A percentile compares a stretch with the other conserved stretches of the same genome.
Conservation (phyloP, 306 rosid genomes). For the Lathyrus oleraceus region DNA sequence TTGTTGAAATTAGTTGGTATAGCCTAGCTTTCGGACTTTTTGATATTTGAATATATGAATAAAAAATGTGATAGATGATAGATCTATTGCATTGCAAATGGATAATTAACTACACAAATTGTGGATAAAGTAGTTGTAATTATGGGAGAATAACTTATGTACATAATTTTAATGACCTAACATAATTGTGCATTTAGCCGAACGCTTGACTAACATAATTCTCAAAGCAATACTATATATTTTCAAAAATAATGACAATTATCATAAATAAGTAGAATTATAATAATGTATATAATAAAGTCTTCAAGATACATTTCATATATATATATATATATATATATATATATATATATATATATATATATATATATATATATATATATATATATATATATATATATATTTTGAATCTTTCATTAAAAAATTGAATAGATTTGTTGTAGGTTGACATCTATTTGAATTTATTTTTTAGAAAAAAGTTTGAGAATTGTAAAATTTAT, state of each 20-base stretch:
- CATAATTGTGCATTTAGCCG: conserved; percentile 30
- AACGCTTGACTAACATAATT: neutral
- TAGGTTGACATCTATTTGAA: no score
- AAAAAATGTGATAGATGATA: conserved; percentile 9
- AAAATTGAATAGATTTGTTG: no score
- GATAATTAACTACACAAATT: neutral
- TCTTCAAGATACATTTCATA: neutral
- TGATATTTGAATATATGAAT: neutral
- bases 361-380: no score
- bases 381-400: no score
- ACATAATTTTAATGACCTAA: neutral
- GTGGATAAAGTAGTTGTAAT: neutral
- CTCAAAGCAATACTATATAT: neutral
- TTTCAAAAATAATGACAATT: no score
- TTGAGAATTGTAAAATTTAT: no score
- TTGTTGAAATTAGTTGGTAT: conserved; percentile 17
- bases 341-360: no score
- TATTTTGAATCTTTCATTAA: no score
- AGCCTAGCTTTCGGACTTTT: neutral
- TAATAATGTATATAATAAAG: neutral
- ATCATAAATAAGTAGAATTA: neutral
- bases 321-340: no score
- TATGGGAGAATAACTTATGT: neutral
- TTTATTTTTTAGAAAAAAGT: no score
- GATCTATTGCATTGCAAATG: neutral